Conservation (phyloP, 1,139 yeast genomes). For the Meyerozyma elateridarum region DNA sequence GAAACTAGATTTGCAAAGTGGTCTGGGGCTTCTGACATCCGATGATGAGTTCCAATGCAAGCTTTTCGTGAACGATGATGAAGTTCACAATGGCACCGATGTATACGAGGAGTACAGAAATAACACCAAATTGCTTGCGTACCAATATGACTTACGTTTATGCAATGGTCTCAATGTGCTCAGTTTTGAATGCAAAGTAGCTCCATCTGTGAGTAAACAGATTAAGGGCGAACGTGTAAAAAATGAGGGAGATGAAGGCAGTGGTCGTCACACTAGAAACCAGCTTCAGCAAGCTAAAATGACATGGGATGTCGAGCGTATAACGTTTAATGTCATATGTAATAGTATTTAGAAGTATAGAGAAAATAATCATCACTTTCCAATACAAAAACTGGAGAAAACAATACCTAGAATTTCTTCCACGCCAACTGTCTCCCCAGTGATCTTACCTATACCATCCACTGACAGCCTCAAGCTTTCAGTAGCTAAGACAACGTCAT, state of each 20-base stretch:
- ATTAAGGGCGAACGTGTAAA: constrained; percentile 10
- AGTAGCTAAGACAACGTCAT: constrained; percentile 77
- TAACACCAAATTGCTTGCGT: constrained; percentile 20
- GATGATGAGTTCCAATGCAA: constrained; percentile 41
- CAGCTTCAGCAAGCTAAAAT: constrained; percentile 44
- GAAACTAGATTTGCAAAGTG: constrained; percentile 11
- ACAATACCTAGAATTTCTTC: constrained; percentile 91
- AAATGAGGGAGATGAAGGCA: constrained; percentile 10
- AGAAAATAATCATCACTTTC: no score
- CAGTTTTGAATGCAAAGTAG: constrained; percentile 43
- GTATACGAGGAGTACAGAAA: constrained; percentile 29
- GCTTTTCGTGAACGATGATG: constrained; percentile 47
- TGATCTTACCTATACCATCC: constrained; percentile 86
- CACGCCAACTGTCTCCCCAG: constrained; percentile 84
- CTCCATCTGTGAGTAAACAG: constrained; percentile 16
- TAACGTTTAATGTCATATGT: constrained; percentile 20
- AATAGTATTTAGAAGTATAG: constrained; percentile 3
- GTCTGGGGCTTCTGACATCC: constrained; percentile 12
- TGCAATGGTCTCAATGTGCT: constrained; percentile 45
- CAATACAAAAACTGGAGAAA: constrained; percentile 88
- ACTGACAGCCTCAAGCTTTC: constrained; percentile 73
- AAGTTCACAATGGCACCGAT: constrained; percentile 36
- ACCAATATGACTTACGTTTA: constrained; percentile 47
- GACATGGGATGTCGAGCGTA: constrained; percentile 46
- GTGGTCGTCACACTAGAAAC: constrained; percentile 45